These are phyloP conservation scores for Colletotrichum sidae DNA, from an alignment of 2,329 filamentous ascomycete species.

Conservation along the genomic window DNA sequence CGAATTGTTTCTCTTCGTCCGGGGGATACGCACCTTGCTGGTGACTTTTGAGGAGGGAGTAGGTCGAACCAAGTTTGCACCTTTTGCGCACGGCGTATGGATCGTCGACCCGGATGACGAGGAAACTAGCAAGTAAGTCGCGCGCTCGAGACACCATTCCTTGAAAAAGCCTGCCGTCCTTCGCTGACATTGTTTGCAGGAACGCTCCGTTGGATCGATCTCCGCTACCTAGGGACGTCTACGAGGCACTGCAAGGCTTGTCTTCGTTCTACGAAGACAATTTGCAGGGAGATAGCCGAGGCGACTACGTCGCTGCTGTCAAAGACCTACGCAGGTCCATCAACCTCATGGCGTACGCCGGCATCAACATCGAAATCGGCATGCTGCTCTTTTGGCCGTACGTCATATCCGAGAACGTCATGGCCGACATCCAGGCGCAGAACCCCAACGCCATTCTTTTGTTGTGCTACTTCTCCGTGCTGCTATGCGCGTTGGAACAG, in stretches of 20 bases:
- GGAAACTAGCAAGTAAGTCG: conserved; percentile 5
- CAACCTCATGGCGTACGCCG: conserved; percentile 40
- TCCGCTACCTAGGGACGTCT: conserved; percentile 10
- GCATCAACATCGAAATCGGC: conserved; percentile 41
- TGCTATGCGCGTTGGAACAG: conserved; percentile 42
- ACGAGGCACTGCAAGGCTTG: conserved; percentile 17
- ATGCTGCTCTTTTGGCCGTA: conserved; percentile 43
- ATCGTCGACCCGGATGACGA: conserved; percentile 4
- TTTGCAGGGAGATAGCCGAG: conserved; percentile 21
- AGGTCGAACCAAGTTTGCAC: not conserved
- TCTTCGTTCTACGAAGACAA: not conserved
- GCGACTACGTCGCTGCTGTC: conserved; percentile 40
- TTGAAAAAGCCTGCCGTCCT: not conserved
- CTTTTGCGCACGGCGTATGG: conserved; percentile 14
- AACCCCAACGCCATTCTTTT: conserved; percentile 43
- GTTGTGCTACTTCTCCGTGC: conserved; percentile 42
- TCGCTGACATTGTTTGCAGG: not conserved
- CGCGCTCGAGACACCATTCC: not conserved
- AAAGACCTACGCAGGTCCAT: conserved; percentile 36
- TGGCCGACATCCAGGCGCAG: conserved; percentile 42
- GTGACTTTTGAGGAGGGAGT: conserved; percentile 5
- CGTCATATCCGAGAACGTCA: conserved; percentile 40
- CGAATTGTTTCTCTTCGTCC: conserved; percentile 27
- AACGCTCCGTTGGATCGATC: conserved; percentile 15
- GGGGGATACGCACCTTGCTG: conserved; percentile 19